These are phyloP conservation scores for Dactylellina drechsleri DNA, from an alignment of 2,329 filamentous ascomycete genomes.

Conservation along the genomic window DNA sequence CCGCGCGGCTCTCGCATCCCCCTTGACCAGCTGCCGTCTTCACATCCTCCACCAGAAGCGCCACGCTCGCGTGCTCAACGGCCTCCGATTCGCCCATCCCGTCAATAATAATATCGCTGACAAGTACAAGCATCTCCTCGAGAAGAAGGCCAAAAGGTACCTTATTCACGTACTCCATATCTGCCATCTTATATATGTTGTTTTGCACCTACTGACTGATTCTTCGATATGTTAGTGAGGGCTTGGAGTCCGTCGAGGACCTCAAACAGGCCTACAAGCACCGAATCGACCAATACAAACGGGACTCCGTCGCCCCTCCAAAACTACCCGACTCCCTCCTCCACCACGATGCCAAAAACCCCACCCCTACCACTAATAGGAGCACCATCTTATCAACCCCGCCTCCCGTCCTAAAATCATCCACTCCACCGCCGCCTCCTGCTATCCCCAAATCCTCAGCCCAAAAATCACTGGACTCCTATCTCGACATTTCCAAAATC, in stretches of 20 bases:
- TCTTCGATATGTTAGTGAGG: constrained; percentile 63
- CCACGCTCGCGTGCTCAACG: constrained; percentile 91
- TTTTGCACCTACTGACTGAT: background rate
- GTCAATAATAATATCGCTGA: constrained; percentile 77
- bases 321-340: constrained; percentile 58
- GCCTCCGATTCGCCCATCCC: constrained; percentile 81
- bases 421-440: constrained; percentile 60
- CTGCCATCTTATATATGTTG: background rate
- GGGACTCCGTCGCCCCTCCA: constrained; percentile 70
- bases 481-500: constrained; percentile 82
- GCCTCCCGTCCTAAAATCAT: constrained; percentile 57
- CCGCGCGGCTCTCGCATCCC: constrained; percentile 32
- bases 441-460: constrained; percentile 62
- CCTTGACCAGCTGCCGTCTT: constrained; percentile 9
- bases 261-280: constrained; percentile 85
- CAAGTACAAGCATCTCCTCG: constrained; percentile 87
- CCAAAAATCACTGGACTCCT: constrained; percentile 72
- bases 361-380: constrained; percentile 45
- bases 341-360: constrained; percentile 25
- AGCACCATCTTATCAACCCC: constrained; percentile 56
- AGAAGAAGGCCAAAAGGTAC: constrained; percentile 78
- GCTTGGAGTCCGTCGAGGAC: constrained; percentile 75
- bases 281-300: constrained; percentile 78
- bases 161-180: background rate
- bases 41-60: constrained; percentile 70